Conservation (phyloP, 1,284 basidiomycete species). For the Pyrrhoderma lamaoense region DNA sequence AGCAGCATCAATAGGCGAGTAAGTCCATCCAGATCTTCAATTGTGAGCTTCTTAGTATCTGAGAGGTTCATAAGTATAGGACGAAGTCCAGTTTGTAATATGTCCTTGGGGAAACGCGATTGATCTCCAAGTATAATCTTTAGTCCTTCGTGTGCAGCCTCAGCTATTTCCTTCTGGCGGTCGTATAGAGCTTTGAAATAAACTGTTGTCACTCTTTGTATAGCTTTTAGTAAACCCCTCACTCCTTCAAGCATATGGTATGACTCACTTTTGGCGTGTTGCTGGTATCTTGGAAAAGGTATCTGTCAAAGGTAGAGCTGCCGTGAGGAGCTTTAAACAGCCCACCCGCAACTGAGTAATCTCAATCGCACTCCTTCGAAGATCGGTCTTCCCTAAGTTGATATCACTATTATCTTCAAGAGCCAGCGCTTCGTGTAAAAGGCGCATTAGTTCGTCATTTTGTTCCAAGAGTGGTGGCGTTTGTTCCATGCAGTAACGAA, state of each 20-base stretch:
- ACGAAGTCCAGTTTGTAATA: conserved; percentile 90
- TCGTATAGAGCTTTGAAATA: conserved; percentile 99
- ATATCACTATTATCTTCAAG: conserved; percentile 92
- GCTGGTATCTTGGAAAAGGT: conserved; percentile 80
- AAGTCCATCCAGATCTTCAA: conserved; percentile 92
- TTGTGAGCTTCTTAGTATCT: conserved; percentile 90
- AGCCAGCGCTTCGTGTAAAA: conserved; percentile 91
- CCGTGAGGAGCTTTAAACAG: conserved; percentile 88
- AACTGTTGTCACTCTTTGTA: conserved; percentile 77
- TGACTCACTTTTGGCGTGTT: conserved; percentile 75
- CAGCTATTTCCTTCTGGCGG: conserved; percentile 86
- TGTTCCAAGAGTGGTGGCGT: conserved; percentile 84
- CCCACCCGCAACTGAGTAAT: conserved; percentile 92
- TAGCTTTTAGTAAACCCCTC: too few species aligned
- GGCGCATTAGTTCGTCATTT: conserved; percentile 87
- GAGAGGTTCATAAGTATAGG: conserved; percentile 98
- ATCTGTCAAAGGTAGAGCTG: conserved; percentile 91
- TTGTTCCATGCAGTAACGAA: conserved; percentile 85
- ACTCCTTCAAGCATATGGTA: too few species aligned
- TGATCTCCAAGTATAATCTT: conserved; percentile 87
- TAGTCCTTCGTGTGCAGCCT: conserved; percentile 92
- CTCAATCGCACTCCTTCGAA: conserved; percentile 28
- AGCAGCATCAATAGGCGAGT: conserved; percentile 92
- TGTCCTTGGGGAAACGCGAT: conserved; percentile 89
- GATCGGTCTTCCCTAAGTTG: conserved; percentile 7